phyloP scores from a whole-genome alignment of 139 green algal genomes.

The Ettlia oleoabundans region DNA sequence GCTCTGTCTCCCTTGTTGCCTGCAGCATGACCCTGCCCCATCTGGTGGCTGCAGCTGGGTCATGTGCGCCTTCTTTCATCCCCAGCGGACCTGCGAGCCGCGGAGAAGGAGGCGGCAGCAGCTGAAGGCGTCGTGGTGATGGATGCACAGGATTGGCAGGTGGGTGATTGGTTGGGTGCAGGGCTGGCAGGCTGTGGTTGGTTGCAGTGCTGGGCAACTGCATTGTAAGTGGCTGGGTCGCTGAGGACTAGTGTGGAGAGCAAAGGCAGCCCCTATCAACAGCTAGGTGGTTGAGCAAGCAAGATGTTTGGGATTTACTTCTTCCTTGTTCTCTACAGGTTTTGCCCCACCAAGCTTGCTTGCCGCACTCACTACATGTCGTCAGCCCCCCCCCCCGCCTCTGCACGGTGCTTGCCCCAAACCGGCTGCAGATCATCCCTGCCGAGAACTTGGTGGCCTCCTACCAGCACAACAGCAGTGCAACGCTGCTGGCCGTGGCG shows the following conservation, averaged over 20 bases:
- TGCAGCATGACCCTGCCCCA: not conserved
- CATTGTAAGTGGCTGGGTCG: no score
- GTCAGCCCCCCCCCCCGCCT: no score
- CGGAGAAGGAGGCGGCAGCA: constrained; percentile 6
- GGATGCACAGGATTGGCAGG: constrained; percentile 25
- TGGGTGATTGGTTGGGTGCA: not conserved
- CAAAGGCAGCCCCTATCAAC: no score
- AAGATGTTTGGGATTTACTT: no score
- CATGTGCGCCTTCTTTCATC: not conserved
- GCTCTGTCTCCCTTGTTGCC: no score
- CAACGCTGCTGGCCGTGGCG: constrained; percentile 64
- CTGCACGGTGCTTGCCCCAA: no score
- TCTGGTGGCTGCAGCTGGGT: not conserved
- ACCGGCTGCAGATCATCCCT: constrained; percentile 81
- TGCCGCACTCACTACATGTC: no score
- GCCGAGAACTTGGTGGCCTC: constrained; percentile 93
- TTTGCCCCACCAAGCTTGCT: no score
- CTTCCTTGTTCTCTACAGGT: no score
- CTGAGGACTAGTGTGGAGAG: no score
- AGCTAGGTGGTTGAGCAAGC: no score
- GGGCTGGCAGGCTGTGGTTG: not conserved
- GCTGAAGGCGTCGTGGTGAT: constrained; percentile 7
- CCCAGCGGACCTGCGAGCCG: constrained; percentile 16
- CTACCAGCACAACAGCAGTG: constrained; percentile 46
- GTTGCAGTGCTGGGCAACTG: no score